A percentile compares a stretch with the other conserved stretches of the same genome.
These are phyloP conservation scores for Apiosordaria backusii DNA, from an alignment of 495 filamentous ascomycete species.

Conservation along the genomic window DNA sequence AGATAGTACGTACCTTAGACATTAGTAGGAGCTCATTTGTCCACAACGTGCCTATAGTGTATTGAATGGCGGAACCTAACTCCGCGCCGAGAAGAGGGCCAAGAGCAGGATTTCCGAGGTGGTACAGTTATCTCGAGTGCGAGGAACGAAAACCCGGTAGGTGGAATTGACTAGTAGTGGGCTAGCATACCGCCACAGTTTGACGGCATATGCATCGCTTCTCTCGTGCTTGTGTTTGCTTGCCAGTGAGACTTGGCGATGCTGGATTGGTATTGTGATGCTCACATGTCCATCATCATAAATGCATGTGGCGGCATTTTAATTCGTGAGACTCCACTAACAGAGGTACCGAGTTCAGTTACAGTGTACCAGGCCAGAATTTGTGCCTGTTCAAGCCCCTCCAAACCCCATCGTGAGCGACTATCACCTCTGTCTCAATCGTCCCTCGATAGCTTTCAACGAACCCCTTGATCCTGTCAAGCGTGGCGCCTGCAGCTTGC, in stretches of 20 bases:
- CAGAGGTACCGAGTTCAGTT: too few species aligned
- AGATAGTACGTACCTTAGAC: too few species aligned
- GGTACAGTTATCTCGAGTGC: background rate
- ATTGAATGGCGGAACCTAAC: background rate
- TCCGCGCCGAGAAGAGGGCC: background rate
- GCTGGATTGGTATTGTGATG: background rate
- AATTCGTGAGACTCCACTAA: too few species aligned
- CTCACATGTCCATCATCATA: background rate
- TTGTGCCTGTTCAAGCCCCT: slow-evolving; percentile 34
- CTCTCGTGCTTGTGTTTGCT: too few species aligned
- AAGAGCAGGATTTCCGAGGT: background rate
- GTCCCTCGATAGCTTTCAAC: slow-evolving; percentile 7
- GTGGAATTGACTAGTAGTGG: background rate
- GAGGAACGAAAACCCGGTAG: background rate
- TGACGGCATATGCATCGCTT: background rate
- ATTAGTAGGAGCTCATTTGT: too few species aligned
- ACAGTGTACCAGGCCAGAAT: slow-evolving; percentile 32
- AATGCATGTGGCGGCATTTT: too few species aligned
- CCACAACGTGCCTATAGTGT: too few species aligned
- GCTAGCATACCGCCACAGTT: background rate
- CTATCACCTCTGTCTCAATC: slow-evolving; percentile 39
- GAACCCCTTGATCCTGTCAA: slow-evolving; percentile 30
- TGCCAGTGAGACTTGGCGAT: too few species aligned
- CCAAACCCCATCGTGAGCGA: slow-evolving; percentile 48
- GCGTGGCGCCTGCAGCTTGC: slow-evolving; percentile 31